phyloP scores from a whole-genome alignment of 805 yeast genomes.

The Candida endomychidarum region DNA sequence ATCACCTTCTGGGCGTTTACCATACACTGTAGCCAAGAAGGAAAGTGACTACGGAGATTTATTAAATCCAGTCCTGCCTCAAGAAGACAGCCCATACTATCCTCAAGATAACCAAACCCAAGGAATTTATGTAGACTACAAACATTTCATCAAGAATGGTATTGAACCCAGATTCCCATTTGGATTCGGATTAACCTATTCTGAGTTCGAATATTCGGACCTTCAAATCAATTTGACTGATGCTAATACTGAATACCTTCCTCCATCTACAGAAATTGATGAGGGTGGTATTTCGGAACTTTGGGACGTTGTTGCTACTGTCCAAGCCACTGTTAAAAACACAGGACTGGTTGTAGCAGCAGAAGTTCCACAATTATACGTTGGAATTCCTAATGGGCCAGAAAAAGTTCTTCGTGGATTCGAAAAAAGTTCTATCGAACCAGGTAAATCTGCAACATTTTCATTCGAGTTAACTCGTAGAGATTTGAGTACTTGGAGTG shows the following conservation, averaged over 20 bases:
- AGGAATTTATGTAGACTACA: constrained; percentile 51
- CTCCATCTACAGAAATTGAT: constrained; percentile 37
- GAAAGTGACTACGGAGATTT: constrained; percentile 35
- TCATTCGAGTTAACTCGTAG: constrained; percentile 46
- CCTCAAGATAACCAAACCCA: constrained; percentile 45
- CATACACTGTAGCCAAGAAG: constrained; percentile 58
- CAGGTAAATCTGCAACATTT: constrained; percentile 38
- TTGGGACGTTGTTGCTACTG: constrained; percentile 50
- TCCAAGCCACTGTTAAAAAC: constrained; percentile 43
- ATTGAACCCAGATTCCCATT: constrained; percentile 48
- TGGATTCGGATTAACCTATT: constrained; percentile 31
- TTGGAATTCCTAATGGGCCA: constrained; percentile 53
- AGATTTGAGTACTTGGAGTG: constrained; percentile 57
- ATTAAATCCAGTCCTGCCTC: constrained; percentile 34
- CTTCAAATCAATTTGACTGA: constrained; percentile 19
- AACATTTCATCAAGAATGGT: constrained; percentile 52
- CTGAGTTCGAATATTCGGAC: constrained; percentile 20
- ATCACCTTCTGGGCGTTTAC: constrained; percentile 59
- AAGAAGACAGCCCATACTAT: constrained; percentile 20
- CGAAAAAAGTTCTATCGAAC: constrained; percentile 47
- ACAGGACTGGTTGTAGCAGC: constrained; percentile 45
- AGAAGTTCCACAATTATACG: constrained; percentile 50
- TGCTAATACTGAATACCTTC: constrained; percentile 42
- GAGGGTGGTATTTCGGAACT: constrained; percentile 60
- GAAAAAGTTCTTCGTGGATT: constrained; percentile 53